phyloP scores from a whole-genome alignment of 2,329 filamentous ascomycete genomes.

The Coniochaeta prunicola region DNA sequence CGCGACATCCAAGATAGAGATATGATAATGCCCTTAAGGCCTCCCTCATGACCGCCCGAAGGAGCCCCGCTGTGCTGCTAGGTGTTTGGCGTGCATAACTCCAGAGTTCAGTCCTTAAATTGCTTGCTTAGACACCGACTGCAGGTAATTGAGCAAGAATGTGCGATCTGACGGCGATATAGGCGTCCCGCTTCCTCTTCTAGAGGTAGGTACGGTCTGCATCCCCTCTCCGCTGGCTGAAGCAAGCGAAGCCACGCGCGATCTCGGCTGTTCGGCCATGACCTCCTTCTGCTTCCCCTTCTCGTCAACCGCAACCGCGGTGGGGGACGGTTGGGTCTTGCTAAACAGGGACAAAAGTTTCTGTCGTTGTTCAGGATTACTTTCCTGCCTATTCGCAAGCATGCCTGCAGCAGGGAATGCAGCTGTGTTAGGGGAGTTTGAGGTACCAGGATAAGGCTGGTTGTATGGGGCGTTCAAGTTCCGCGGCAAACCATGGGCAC shows the following conservation, averaged over 20 bases:
- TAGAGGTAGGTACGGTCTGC: constrained; percentile 16
- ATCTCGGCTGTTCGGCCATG: constrained; percentile 17
- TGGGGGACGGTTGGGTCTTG: constrained; percentile 27
- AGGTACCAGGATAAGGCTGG: not conserved
- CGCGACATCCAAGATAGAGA: not conserved
- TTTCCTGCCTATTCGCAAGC: constrained; percentile 24
- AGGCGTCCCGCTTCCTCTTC: constrained; percentile 41
- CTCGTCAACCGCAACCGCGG: constrained; percentile 10
- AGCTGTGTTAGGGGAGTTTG: constrained; percentile 14
- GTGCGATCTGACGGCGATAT: constrained; percentile 66
- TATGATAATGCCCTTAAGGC: too few species aligned
- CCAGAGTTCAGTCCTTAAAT: not conserved
- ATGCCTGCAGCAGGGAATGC: constrained; percentile 17
- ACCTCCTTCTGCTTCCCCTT: constrained; percentile 20
- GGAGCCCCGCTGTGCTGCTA: too few species aligned
- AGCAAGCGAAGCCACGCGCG: constrained; percentile 36
- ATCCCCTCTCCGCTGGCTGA: constrained; percentile 28
- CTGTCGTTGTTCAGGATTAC: constrained; percentile 33
- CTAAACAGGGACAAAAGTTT: constrained; percentile 57
- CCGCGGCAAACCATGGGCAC: not conserved
- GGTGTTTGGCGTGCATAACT: not conserved
- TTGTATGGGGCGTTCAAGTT: not conserved
- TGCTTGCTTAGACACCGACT: constrained; percentile 35
- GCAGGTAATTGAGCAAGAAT: constrained; percentile 70
- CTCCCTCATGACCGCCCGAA: too few species aligned